Evolutionary conservation across 129 eudicot species (phyloP), one percentile per base, ranked within the genome.

Genomic region (Lactuca saligna): DNA sequence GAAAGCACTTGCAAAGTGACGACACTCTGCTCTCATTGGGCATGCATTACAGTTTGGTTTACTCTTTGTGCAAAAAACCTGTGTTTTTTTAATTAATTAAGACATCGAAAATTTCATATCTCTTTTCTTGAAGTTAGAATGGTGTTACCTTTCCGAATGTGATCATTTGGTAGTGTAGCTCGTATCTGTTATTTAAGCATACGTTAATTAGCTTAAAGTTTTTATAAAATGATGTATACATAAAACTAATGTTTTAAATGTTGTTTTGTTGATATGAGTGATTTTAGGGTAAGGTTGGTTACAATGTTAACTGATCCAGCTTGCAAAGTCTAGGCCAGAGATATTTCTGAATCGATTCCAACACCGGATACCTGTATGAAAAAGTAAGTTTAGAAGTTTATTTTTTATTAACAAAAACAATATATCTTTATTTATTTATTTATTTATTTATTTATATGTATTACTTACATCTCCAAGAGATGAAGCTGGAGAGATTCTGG

Each of bases 281-380:
- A 35, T 31, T 64, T 31, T 20, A 79, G 67, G 64, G 61, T 71
- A 61, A 42, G 62, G 51, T n/a, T 54, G 72, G 39, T 86, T 94
- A 94, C 99, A 94, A 66, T 74, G 97, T 94, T 75, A 75, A 76
- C 70, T 89, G 97, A 80, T 94, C 99, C 79, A 94, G 79, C 85
- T 87, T 87, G 91, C 97, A 94, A n/a, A 94, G 91, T 65, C 97
- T 82, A 46, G 99, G 99, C 99, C 99, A 94, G 55, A 94, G 82
- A 79, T 89, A 90, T 39, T 94, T 85, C 70, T 94, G 99, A 78
- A 94, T 83, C 2, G 97, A 75, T 69, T 94, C 97, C 58, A 90
- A 86, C 41, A 87, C 79, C 10, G 99, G 99, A 69, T 94, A 94
- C 89, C 99, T 94, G 80, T 17, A 51, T 16, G 53, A 41, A 59